Percentiles rank a stretch among this genome's conserved stretches.
phyloP scores from a whole-genome alignment of 768 basidiomycete species.

The Boletellus ananas region DNA sequence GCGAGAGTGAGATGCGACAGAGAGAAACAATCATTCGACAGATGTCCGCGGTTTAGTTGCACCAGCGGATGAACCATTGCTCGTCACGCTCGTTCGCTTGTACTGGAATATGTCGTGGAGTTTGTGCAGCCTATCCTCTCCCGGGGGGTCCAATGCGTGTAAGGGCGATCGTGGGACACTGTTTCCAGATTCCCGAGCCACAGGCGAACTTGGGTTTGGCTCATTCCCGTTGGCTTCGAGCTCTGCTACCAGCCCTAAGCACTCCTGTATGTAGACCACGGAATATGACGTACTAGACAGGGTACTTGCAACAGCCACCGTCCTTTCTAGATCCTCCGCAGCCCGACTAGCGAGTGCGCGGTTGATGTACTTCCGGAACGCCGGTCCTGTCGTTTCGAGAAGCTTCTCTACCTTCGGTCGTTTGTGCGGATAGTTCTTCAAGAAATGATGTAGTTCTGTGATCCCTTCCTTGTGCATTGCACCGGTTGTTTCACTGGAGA shows the following conservation, averaged over 20 bases:
- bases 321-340: conserved; percentile 80
- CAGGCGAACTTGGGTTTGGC: conserved; percentile 33
- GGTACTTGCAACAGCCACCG: conserved; percentile 78
- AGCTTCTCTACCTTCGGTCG: conserved; percentile 79
- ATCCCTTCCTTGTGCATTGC: conserved; percentile 92
- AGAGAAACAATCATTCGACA: conserved; percentile 18
- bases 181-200: conserved; percentile 23
- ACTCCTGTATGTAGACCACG: neutral
- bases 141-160: conserved; percentile 33
- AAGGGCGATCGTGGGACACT: conserved; percentile 35
- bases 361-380: conserved; percentile 89
- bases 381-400: conserved; percentile 82
- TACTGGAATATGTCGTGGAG: conserved; percentile 84
- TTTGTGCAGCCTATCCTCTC: conserved; percentile 66
- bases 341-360: conserved; percentile 83
- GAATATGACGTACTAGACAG: conserved; percentile 59
- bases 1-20: conserved; percentile 19
- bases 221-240: conserved; percentile 55
- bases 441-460: conserved; percentile 88
- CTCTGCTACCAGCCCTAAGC: conserved; percentile 37
- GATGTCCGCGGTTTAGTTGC: conserved; percentile 13
- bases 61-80: conserved; percentile 37
- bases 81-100: conserved; percentile 57
- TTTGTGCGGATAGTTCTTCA: conserved; percentile 88
- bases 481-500: conserved; percentile 84